phyloP scores from a whole-genome alignment of 495 filamentous ascomycete genomes.

The Penicillium lividum region DNA sequence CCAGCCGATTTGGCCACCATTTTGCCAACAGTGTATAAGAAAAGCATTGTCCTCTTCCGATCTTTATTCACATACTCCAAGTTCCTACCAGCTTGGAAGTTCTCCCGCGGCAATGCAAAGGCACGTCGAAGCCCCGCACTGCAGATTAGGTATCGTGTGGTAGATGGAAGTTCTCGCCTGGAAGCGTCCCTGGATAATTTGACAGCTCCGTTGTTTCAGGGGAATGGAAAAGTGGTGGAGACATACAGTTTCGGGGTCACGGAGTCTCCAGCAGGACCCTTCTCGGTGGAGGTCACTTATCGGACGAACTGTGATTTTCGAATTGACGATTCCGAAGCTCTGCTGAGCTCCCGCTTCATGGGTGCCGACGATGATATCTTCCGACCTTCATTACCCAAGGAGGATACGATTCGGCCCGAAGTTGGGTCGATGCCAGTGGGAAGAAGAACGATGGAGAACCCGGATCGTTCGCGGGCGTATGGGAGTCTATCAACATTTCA shows the following conservation, averaged over 20 bases:
- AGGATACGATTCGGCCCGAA: conserved; percentile 46
- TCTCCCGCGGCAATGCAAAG: conserved; percentile 71
- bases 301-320: conserved; percentile 87
- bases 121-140: conserved; percentile 60
- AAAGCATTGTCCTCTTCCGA: conserved; percentile 89
- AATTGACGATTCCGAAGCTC: conserved; percentile 84
- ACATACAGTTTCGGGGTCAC: conserved; percentile 76
- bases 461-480: conserved; percentile 77
- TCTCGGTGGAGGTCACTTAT: conserved; percentile 79
- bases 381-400: conserved; percentile 65
- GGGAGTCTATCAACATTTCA: conserved; percentile 94
- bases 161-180: conserved; percentile 52
- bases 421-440: conserved; percentile 72
- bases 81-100: conserved; percentile 85
- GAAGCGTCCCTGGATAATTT: conserved; percentile 60
- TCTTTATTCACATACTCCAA: conserved; percentile 84
- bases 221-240: conserved; percentile 65
- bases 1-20: conserved; percentile 65
- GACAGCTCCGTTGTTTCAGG: conserved; percentile 69
- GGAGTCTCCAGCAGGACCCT: conserved; percentile 80
- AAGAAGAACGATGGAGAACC: conserved; percentile 45
- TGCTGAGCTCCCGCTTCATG: conserved; percentile 95
- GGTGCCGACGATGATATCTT: conserved; percentile 87
- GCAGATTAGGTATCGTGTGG: conserved; percentile 77
- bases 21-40: conserved; percentile 92